These are phyloP conservation scores for Sporopachydermia lactativora DNA, from an alignment of 805 yeast species.

Conservation along the genomic window DNA sequence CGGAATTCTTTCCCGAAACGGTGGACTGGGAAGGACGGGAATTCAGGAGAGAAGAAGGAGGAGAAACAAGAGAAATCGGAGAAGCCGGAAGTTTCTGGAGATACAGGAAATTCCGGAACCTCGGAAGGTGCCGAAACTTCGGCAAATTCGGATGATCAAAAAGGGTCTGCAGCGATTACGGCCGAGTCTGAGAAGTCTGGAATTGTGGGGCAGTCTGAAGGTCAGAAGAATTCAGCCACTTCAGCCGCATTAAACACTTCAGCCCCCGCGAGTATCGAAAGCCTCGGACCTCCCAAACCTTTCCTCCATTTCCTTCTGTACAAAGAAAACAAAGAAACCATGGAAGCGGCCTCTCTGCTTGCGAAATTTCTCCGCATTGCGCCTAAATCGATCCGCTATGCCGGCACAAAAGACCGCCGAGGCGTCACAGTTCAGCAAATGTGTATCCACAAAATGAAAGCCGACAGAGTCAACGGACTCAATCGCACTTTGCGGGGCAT, in stretches of 20 bases:
- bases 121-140: too few relatives aligned
- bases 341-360: conserved; percentile 78
- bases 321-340: conserved; percentile 93
- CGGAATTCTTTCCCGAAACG: conserved; percentile 9
- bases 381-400: conserved; percentile 57
- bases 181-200: conserved; percentile 18
- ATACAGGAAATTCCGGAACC: too few relatives aligned
- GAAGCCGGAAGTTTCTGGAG: too few relatives aligned
- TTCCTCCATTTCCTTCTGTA: conserved; percentile 68
- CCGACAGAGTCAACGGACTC: conserved; percentile 61
- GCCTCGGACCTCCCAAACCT: conserved; percentile 57
- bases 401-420: conserved; percentile 95
- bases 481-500: conserved; percentile 69
- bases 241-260: too few relatives aligned
- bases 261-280: too few relatives aligned
- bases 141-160: too few relatives aligned
- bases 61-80: too few relatives aligned
- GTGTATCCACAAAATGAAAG: conserved; percentile 52
- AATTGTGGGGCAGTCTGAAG: conserved; percentile 40
- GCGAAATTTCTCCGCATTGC: conserved; percentile 64
- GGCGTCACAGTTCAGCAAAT: conserved; percentile 86
- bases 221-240: too few relatives aligned
- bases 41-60: too few relatives aligned
- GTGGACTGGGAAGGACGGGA: not conserved
- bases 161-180: too few relatives aligned